A percentile compares a stretch with the other conserved stretches of the same genome.
Conservation (phyloP, 2,329 filamentous ascomycete species). For the Aspergillus sp. region DNA sequence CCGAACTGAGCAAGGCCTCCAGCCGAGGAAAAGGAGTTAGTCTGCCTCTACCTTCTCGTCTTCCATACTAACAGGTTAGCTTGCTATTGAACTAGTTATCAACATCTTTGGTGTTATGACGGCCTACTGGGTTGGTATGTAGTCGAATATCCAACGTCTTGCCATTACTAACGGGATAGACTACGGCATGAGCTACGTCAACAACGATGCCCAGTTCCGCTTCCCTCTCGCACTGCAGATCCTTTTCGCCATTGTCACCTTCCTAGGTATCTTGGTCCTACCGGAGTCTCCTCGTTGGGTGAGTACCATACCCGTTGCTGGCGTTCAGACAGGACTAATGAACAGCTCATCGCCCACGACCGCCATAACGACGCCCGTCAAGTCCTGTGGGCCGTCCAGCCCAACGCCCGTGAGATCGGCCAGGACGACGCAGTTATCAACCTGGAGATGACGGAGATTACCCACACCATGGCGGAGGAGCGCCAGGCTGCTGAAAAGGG, state of each 20-base stretch:
- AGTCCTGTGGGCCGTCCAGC: constrained; percentile 36
- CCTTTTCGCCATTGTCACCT: constrained; percentile 29
- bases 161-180: constrained; percentile 6
- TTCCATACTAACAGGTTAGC: constrained; percentile 18
- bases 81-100: constrained; percentile 29
- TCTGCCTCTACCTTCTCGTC: neutral
- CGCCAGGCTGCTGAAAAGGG: constrained; percentile 21
- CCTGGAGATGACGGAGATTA: constrained; percentile 23
- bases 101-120: constrained; percentile 33
- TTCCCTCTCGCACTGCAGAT: constrained; percentile 36
- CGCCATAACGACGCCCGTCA: constrained; percentile 36
- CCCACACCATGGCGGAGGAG: constrained; percentile 24
- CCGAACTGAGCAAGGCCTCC: constrained; percentile 27
- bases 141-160: neutral
- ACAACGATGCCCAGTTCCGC: constrained; percentile 29
- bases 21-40: constrained; percentile 30
- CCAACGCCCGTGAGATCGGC: constrained; percentile 22
- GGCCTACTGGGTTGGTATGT: constrained; percentile 35
- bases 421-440: constrained; percentile 27
- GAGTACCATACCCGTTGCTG: neutral
- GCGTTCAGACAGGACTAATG: neutral
- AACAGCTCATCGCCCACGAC: constrained; percentile 33
- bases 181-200: constrained; percentile 30
- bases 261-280: constrained; percentile 33
- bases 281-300: constrained; percentile 48